phyloP scores from a whole-genome alignment of 2,329 filamentous ascomycete species.

The Cadophora sp. region DNA sequence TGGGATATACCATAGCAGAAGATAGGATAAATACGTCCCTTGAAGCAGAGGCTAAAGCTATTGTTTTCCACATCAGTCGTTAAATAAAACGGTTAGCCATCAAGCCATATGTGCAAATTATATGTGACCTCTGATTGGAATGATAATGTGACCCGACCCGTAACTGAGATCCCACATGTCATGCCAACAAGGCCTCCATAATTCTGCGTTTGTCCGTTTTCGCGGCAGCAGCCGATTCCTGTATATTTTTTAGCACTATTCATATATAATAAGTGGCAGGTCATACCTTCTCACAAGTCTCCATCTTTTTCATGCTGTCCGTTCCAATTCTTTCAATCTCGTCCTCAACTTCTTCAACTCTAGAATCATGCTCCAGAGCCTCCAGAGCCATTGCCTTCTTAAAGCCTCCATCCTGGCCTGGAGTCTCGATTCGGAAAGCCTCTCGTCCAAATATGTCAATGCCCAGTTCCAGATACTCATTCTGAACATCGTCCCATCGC shows the following conservation, averaged over 20 bases:
- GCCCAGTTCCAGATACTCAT: conserved; percentile 39
- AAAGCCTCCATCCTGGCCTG: conserved; percentile 25
- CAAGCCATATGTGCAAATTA: conserved; percentile 5
- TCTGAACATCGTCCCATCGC: conserved; percentile 40
- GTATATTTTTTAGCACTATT: conserved; percentile 5
- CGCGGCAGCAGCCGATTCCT: conserved; percentile 31
- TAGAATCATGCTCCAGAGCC: conserved; percentile 32
- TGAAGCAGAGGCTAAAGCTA: neutral
- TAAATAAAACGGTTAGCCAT: neutral
- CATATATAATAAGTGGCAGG: neutral
- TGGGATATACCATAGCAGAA: neutral
- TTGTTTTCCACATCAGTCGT: neutral
- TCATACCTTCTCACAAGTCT: conserved; percentile 41
- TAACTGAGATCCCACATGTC: neutral
- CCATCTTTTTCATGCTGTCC: conserved; percentile 36
- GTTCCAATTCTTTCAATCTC: conserved; percentile 35
- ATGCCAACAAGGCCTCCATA: conserved; percentile 17
- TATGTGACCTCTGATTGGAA: no score
- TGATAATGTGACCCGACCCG: neutral
- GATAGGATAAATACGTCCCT: neutral
- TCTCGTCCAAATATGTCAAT: conserved; percentile 32
- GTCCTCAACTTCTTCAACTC: conserved; percentile 32
- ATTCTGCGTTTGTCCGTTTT: conserved; percentile 32
- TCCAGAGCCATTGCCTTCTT: conserved; percentile 36
- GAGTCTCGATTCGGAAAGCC: conserved; percentile 23